Evolutionary conservation across 2,329 filamentous ascomycete genomes (phyloP).

Genomic region (Colletotrichum sp.): DNA sequence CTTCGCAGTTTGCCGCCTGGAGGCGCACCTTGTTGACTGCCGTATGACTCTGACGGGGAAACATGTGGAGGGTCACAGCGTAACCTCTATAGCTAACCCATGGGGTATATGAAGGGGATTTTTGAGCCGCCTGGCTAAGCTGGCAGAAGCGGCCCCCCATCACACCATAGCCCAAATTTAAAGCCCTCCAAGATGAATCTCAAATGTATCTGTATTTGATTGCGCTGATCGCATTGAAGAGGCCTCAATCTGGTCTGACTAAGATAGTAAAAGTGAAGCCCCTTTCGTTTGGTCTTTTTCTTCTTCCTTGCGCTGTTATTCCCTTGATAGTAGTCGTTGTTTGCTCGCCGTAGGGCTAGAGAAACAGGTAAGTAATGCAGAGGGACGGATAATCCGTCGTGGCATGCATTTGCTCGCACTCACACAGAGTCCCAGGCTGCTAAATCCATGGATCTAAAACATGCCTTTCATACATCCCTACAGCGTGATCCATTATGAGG

Average conservation of each 20-base stretch:
- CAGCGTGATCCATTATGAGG: background rate
- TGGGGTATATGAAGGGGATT: no score
- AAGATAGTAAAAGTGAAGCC: background rate
- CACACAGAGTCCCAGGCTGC: background rate
- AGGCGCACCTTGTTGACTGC: no score
- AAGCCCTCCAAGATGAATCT: no score
- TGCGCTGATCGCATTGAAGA: background rate
- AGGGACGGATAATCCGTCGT: background rate
- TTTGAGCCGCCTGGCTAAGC: no score
- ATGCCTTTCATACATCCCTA: background rate
- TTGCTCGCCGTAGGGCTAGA: background rate
- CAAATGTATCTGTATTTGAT: background rate
- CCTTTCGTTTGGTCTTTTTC: background rate
- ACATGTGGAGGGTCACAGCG: no score
- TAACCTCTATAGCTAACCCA: no score
- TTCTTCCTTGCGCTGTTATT: background rate
- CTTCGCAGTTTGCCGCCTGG: no score
- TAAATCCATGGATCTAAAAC: background rate
- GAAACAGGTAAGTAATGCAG: background rate
- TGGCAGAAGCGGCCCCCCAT: no score
- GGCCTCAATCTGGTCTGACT: background rate
- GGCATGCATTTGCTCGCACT: background rate
- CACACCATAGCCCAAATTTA: no score
- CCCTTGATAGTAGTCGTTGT: background rate
- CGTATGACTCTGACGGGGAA: no score